These are phyloP conservation scores for Paecilomyces formosus DNA, from an alignment of 2,329 filamentous ascomycete genomes.

Conservation along the genomic window DNA sequence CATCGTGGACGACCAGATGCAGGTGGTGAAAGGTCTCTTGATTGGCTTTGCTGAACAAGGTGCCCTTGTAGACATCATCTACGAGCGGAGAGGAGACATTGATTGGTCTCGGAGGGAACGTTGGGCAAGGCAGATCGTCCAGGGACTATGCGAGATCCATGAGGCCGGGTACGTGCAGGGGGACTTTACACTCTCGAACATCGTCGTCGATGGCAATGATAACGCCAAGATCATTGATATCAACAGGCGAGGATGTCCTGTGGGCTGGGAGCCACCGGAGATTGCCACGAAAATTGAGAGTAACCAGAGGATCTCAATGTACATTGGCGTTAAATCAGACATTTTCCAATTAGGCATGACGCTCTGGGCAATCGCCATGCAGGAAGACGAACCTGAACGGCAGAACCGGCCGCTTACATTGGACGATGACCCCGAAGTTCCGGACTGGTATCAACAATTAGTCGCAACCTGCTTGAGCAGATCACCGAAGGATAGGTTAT, in stretches of 20 bases:
- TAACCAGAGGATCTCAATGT: conserved; percentile 88
- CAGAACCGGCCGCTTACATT: conserved; percentile 61
- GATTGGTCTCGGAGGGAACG: conserved; percentile 68
- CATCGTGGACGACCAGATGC: conserved; percentile 68
- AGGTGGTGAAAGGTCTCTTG: conserved; percentile 76
- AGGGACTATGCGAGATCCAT: conserved; percentile 85
- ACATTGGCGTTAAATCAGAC: conserved; percentile 96
- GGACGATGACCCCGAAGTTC: conserved; percentile 52
- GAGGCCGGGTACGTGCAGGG: conserved; percentile 95
- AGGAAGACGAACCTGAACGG: conserved; percentile 83
- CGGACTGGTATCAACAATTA: conserved; percentile 69
- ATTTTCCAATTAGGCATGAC: conserved; percentile 96
- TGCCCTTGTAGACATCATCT: conserved; percentile 83
- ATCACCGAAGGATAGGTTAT: conserved; percentile 62
- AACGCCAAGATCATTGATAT: conserved; percentile 98
- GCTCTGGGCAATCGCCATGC: conserved; percentile 80
- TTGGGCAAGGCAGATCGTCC: conserved; percentile 88
- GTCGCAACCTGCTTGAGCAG: conserved; percentile 70
- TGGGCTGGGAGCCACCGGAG: conserved; percentile 96
- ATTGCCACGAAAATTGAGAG: conserved; percentile 76
- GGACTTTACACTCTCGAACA: conserved; percentile 94
- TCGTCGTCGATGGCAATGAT: conserved; percentile 78
- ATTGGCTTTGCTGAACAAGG: conserved; percentile 83
- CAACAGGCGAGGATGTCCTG: conserved; percentile 91
- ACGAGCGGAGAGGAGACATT: conserved; percentile 59